These are phyloP conservation scores for Theileria orientalis DNA, from an alignment of 169 alveolate species.

Conservation along the genomic window DNA sequence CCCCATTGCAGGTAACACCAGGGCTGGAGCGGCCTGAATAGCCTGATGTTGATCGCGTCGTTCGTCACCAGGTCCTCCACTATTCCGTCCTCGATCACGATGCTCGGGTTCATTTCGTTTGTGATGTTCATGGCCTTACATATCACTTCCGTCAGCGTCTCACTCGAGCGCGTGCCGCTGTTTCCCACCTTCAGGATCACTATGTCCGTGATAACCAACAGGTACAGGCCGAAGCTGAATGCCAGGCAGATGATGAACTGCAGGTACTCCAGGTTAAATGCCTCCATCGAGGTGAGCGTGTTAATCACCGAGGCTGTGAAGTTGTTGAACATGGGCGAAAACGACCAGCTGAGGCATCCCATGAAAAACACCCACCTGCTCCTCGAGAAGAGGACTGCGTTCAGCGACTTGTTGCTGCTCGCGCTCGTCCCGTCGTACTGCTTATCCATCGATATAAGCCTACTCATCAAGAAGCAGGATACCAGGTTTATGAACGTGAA, in stretches of 20 bases:
- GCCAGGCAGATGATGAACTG: background rate
- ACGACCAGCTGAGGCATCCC: conserved; percentile 8
- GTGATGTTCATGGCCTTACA: background rate
- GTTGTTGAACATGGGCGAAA: conserved; percentile 11
- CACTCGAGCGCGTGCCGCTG: background rate
- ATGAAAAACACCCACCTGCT: conserved; percentile 3
- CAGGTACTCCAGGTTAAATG: conserved; percentile 1
- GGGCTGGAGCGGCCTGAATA: conserved; percentile 12
- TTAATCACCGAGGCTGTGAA: background rate
- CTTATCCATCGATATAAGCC: background rate
- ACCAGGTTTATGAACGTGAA: background rate
- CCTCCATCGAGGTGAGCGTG: background rate
- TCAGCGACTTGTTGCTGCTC: background rate
- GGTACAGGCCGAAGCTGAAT: background rate
- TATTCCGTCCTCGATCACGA: background rate
- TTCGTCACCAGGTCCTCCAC: background rate
- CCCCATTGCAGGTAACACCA: conserved; percentile 13
- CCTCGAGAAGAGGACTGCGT: background rate
- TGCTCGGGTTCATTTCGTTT: background rate
- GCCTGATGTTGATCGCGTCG: background rate
- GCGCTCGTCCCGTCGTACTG: background rate
- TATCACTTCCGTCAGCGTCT: background rate
- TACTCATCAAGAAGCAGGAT: background rate
- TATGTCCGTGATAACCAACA: background rate
- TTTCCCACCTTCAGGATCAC: background rate